phyloP scores from a whole-genome alignment of 108 stramenopile species.

The Thalassiosira profunda region DNA sequence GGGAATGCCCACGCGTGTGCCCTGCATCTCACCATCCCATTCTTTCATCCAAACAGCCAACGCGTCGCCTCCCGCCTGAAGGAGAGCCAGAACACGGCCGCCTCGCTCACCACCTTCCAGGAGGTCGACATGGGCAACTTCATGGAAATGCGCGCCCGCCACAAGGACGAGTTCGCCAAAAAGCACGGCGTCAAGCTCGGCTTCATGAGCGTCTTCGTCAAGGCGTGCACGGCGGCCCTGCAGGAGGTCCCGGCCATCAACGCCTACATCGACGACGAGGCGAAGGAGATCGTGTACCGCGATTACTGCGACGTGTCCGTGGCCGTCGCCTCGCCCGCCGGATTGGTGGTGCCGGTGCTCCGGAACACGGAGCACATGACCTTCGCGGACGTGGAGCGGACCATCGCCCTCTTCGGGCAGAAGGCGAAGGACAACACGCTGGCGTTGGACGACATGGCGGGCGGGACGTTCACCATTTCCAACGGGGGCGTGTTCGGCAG shows the following conservation, averaged over 20 bases:
- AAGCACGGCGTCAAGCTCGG: constrained; percentile 99
- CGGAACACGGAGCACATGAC: constrained; percentile 97
- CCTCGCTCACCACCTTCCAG: constrained; percentile 99
- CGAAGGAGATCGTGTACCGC: constrained; percentile 98
- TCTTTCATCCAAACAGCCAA: constrained; percentile 29
- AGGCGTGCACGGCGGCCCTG: constrained; percentile 94
- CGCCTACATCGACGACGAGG: constrained; percentile 98
- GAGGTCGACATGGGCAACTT: constrained; percentile 98
- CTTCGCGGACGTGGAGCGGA: constrained; percentile 98
- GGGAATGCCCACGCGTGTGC: too few relatives aligned
- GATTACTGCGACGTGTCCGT: constrained; percentile 98
- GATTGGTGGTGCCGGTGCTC: constrained; percentile 98
- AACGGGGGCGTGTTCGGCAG: constrained; percentile 99
- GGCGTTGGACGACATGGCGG: constrained; percentile 99
- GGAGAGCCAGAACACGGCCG: constrained; percentile 99
- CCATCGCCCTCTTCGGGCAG: constrained; percentile 94
- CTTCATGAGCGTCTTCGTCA: constrained; percentile 99
- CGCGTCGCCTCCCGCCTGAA: constrained; percentile 97
- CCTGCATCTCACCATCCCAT: neutral
- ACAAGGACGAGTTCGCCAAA: constrained; percentile 97
- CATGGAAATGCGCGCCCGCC: constrained; percentile 95
- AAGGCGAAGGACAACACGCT: constrained; percentile 94
- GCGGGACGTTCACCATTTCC: constrained; percentile 99
- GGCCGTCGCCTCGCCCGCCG: constrained; percentile 96
- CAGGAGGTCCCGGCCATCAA: constrained; percentile 98